Evolutionary conservation across 805 yeast genomes (phyloP).

Genomic region (Monosporozyma servazzii): DNA sequence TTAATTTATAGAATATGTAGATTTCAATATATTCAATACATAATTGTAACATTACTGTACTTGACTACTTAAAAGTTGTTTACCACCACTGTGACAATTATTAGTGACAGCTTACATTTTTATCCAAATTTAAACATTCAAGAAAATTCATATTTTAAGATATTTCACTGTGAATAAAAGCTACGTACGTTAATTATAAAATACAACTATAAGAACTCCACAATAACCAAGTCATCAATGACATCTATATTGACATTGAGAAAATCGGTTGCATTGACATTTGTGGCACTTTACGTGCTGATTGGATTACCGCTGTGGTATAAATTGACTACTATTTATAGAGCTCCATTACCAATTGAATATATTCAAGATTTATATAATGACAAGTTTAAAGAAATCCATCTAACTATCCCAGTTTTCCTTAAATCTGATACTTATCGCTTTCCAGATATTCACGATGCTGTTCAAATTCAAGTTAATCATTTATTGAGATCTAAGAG

Average conservation of each 20-base stretch:
- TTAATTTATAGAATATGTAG: background rate
- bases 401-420: slow-evolving; percentile 36
- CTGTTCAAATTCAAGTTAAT: slow-evolving; percentile 40
- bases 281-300: slow-evolving; percentile 24
- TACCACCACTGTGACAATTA: too few species aligned
- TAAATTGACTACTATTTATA: slow-evolving; percentile 33
- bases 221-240: background rate
- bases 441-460: slow-evolving; percentile 61
- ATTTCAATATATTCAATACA: background rate
- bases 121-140: background rate
- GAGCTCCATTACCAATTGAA: slow-evolving; percentile 33
- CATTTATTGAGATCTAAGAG: slow-evolving; percentile 26
- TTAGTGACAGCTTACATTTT: background rate
- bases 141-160: background rate
- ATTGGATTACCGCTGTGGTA: slow-evolving; percentile 37
- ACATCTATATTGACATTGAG: slow-evolving; percentile 10
- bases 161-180: background rate
- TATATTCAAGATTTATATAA: slow-evolving; percentile 31
- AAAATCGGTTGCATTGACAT: slow-evolving; percentile 16
- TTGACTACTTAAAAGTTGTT: background rate
- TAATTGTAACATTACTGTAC: background rate
- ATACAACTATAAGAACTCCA: background rate
- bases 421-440: slow-evolving; percentile 36
- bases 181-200: background rate
- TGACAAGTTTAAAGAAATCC: slow-evolving; percentile 36